Evolutionary conservation across 495 filamentous ascomycete species (phyloP), one percentile per base, ranked within the genome.

Genomic region (Penicillium flavigenum): DNA sequence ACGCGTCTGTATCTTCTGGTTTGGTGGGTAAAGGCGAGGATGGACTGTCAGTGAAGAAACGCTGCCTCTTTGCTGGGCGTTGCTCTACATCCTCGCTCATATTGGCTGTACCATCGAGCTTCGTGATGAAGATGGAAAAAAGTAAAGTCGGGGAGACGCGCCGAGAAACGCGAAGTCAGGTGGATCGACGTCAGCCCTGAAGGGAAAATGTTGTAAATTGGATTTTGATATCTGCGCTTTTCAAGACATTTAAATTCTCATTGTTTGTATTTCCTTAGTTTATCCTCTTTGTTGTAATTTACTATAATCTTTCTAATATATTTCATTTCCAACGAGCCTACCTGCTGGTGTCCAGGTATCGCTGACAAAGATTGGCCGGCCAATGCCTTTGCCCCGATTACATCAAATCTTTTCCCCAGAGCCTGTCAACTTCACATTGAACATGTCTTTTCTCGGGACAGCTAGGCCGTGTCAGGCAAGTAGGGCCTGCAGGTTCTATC

Each of bases 1-100:
- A 66, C 66, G 71, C 66, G 69, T 72, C 61, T 43, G 54, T 17
- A 36, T 9, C 46, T 39, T 4, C 57, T 3, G 20, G 9, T 44
- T 11, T 55, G 31, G 39, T 61, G 34, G 38, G 51, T 45, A 48
- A 54, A 14, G 51, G 12, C 19, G 56, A 31, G 32, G 32, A 41
- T 16, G 66, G 55, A 3, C 64, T 56, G 14, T 94, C 88, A 4
- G 78, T 76, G 65, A 95, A 92, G 71, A 95, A 95, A 26, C 92
- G 86, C 54, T 87, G 79, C 72, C 87, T 92, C 77, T 96, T 96
- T 39, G 71, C 72, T 4, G 90, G 91, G 20, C 85, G 81, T 45
- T 86, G 56, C 36, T 62, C 58, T 26, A 57, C 34, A 54, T 68
- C 57, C 20, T 69, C 61, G 47, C 54, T 65, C 63, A 71, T 69